A percentile compares a stretch with the other conserved stretches of the same genome.
Conservation (phyloP, 371 early-diverging fungal genomes). For the Mucor piriformis region DNA sequence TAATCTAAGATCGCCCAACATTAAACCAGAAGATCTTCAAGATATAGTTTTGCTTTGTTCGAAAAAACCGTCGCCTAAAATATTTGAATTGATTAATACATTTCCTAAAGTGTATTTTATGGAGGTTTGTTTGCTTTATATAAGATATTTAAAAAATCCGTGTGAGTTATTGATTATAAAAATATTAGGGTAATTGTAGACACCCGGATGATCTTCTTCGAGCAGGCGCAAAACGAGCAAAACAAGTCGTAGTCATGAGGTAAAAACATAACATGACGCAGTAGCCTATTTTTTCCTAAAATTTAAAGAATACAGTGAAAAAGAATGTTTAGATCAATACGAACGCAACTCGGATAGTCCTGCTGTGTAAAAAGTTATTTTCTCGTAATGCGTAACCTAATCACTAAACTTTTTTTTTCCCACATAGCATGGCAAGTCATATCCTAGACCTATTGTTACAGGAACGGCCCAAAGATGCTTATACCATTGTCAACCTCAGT, state of each 20-base stretch:
- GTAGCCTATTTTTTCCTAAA: background rate
- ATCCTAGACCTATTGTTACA: constrained; percentile 35
- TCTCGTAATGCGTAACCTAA: too few relatives aligned
- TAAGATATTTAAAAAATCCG: background rate
- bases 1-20: constrained; percentile 44
- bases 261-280: constrained; percentile 3
- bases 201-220: constrained; percentile 60
- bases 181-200: constrained; percentile 53
- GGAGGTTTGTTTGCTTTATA: constrained; percentile 34
- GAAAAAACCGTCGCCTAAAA: constrained; percentile 39
- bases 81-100: constrained; percentile 46
- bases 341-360: constrained; percentile 49
- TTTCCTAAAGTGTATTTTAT: constrained; percentile 62
- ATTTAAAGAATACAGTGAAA: constrained; percentile 31
- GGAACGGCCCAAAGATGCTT: constrained; percentile 23
- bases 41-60: constrained; percentile 60
- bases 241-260: constrained; percentile 63
- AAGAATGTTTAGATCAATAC: constrained; percentile 41
- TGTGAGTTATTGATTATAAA: too few relatives aligned
- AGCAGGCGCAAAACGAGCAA: constrained; percentile 58
- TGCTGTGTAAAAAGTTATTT: constrained; percentile 55
- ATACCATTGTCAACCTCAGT: constrained; percentile 34
- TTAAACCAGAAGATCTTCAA: constrained; percentile 45
- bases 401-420: too few relatives aligned
- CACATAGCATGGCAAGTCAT: constrained; percentile 41